These are phyloP conservation scores for Sporothrix curviconia DNA, from an alignment of 2,329 filamentous ascomycete species.

Conservation along the genomic window DNA sequence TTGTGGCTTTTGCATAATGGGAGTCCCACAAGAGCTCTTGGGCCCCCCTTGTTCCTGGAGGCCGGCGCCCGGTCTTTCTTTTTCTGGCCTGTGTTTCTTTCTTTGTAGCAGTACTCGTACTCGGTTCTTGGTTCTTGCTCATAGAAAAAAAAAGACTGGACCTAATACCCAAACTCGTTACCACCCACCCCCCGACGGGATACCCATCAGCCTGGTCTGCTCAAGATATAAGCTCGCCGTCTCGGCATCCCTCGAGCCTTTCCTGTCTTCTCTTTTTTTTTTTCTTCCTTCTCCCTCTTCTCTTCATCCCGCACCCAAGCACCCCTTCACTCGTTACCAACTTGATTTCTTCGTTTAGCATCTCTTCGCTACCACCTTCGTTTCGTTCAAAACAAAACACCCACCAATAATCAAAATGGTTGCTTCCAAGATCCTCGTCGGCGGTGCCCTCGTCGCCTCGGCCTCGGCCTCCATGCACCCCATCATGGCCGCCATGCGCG, in stretches of 20 bases:
- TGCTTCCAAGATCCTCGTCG: conserved; percentile 12
- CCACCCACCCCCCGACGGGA: no score
- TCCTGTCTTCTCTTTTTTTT: not conserved
- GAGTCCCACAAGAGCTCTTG: no score
- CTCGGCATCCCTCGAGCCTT: not conserved
- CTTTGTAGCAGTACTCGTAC: no score
- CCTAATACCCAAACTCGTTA: no score
- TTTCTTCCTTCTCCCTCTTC: not conserved
- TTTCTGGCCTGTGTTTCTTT: no score
- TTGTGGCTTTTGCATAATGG: no score
- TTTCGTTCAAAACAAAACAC: not conserved
- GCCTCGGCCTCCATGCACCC: conserved; percentile 10
- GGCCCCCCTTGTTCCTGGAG: no score
- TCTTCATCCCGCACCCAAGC: not conserved
- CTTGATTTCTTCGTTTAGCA: not conserved
- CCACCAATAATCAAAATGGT: conserved; percentile 15
- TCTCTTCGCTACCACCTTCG: not conserved
- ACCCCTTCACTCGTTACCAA: conserved; percentile 6
- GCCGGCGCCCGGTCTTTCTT: no score
- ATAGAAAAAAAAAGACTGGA: no score
- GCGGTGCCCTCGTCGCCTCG: conserved; percentile 10
- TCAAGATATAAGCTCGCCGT: conserved; percentile 10
- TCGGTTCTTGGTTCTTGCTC: no score
- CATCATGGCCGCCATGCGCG: conserved; percentile 9
- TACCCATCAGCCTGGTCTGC: no score